phyloP scores from a whole-genome alignment of 139 green algal genomes.

The Micractinium sp. region DNA sequence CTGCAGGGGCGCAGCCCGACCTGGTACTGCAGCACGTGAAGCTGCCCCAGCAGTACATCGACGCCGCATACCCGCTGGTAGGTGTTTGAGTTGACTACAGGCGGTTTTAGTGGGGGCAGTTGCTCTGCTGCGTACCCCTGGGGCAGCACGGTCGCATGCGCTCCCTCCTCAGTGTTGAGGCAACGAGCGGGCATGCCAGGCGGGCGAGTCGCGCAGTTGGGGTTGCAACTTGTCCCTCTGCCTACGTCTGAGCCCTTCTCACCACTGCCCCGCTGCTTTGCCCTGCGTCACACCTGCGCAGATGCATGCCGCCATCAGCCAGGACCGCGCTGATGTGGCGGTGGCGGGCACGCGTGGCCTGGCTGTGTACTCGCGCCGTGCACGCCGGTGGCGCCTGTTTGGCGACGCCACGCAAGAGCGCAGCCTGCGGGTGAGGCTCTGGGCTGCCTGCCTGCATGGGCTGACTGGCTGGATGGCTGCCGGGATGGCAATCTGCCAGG shows the following conservation, averaged over 20 bases:
- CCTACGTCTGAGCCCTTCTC: background rate
- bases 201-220: background rate
- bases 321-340: slow-evolving; percentile 80
- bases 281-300: background rate
- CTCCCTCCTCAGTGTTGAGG: background rate
- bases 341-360: slow-evolving; percentile 83
- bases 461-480: no score
- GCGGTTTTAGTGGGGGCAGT: background rate
- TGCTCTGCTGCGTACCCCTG: background rate
- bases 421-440: slow-evolving; percentile 67
- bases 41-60: slow-evolving; percentile 76
- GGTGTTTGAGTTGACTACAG: background rate
- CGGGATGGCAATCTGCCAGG: no score
- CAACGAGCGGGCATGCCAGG: background rate
- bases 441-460: no score
- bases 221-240: no score
- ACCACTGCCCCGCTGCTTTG: background rate
- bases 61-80: slow-evolving; percentile 69
- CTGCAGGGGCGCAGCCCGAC: slow-evolving; percentile 36
- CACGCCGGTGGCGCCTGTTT: slow-evolving; percentile 85
- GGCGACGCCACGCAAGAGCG: slow-evolving; percentile 92
- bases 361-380: slow-evolving; percentile 71
- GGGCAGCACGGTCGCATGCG: background rate
- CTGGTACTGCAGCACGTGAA: slow-evolving; percentile 68
- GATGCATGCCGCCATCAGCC: slow-evolving; percentile 59